These are phyloP conservation scores for Cyclocybe cylindracea DNA, from an alignment of 768 basidiomycete genomes.

Conservation along the genomic window DNA sequence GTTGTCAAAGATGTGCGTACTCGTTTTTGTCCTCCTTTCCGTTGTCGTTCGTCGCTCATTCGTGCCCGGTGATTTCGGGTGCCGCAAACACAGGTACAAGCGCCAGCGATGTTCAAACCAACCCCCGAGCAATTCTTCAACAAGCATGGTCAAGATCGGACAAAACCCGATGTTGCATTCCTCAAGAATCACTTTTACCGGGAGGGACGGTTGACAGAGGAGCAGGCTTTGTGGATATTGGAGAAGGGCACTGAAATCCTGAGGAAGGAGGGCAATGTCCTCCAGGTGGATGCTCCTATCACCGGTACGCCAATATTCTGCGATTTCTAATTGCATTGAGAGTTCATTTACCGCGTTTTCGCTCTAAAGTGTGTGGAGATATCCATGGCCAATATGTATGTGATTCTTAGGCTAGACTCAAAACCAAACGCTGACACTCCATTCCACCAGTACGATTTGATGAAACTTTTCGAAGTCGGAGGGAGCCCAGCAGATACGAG, in stretches of 20 bases:
- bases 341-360: background rate
- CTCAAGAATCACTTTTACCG: slow-evolving; percentile 99
- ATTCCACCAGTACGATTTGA: slow-evolving; percentile 76
- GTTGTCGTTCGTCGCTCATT: background rate
- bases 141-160: slow-evolving; percentile 64
- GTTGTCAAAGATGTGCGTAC: slow-evolving; percentile 89
- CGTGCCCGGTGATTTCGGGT: slow-evolving; percentile 2
- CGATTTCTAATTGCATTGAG: slow-evolving; percentile 4
- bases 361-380: slow-evolving; percentile 85
- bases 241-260: slow-evolving; percentile 85
- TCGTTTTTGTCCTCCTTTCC: background rate
- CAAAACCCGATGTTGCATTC: slow-evolving; percentile 94
- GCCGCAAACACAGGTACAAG: slow-evolving; percentile 74
- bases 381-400: slow-evolving; percentile 99
- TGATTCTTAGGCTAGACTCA: slow-evolving; percentile 13
- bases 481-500: slow-evolving; percentile 93
- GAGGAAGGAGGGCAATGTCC: slow-evolving; percentile 82
- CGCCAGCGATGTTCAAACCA: slow-evolving; percentile 91
- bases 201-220: slow-evolving; percentile 90
- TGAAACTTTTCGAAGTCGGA: slow-evolving; percentile 95
- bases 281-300: slow-evolving; percentile 96
- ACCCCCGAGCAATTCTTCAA: slow-evolving; percentile 95
- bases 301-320: slow-evolving; percentile 62
- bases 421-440: slow-evolving; percentile 5
- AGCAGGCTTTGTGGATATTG: slow-evolving; percentile 93